Base-by-base conservation (phyloP, 2,329 filamentous ascomycete genomes). In the Nothophaeocryptopus gaeumannii region DNA sequence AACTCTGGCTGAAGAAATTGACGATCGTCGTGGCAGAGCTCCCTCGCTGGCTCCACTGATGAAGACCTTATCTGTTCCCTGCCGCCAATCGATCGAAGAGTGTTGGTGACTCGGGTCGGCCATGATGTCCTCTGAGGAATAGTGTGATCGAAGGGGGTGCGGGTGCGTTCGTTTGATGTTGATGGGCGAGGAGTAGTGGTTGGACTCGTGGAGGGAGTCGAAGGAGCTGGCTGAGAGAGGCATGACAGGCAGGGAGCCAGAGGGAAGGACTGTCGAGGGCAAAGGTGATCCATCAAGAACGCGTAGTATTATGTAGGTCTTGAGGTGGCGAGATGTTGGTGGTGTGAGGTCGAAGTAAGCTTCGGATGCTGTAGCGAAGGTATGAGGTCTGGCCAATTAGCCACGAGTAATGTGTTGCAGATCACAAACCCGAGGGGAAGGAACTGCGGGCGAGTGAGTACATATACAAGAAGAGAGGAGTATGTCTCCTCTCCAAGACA, bases 161-260 rank as follows among this genome's bases (percentile, higher is more conserved):
- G 52, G 51, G 37, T 50, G 54, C 34, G 45, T 38, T 39, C 35
- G 39, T 31, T 34, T 44, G 15, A 41, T 13, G 29, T 34, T 33
- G 11, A 38, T 34, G 39, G 49, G 16, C 31, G 45, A 26, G 49
- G 41, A 26, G 20, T 26, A 26, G 20, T 26, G 20, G 4, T 26
- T 12, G 47, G 49, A 26, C 35, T 20, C 11, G 52, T 39, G 16
- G 48, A 36, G 5, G 45, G 32, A 15, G 40, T 42, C n/a, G 50
- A 35, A 2, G 48, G 51, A 34, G 45, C 51, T 33, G 47, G 44
- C 37, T 55, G 50, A 5, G 62, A 63, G 33, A 65, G 62, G 48
- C 63, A 65, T 50, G 59, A 56, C 34, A 65, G 53, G 58, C 63
- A 65, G 36, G 63, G 61, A 46, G 61, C 59, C 16, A 58, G 46